Evolutionary conservation across 768 basidiomycete genomes (phyloP).

Genomic region (Ephemerocybe angulata): DNA sequence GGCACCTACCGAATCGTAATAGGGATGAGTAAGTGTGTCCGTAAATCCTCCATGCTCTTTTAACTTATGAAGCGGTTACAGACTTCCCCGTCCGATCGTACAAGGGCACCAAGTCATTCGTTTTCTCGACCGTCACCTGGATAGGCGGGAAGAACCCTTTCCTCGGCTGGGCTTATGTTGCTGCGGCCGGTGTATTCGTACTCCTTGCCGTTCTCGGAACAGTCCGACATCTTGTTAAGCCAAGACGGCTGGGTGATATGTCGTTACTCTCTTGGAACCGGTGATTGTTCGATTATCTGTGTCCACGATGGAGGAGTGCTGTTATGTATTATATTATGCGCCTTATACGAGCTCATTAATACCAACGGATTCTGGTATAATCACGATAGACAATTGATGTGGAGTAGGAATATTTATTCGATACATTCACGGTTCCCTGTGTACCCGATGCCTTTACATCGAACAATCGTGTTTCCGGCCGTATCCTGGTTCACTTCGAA

Average conservation of each 20-base stretch:
- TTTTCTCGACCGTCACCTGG: conserved; percentile 97
- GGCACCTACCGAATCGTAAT: conserved; percentile 77
- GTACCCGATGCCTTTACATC: conserved; percentile 66
- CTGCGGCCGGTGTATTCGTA: conserved; percentile 81
- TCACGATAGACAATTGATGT: too few species aligned
- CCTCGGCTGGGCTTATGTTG: conserved; percentile 97
- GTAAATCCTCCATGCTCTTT: too few species aligned
- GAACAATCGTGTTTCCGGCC: conserved; percentile 41
- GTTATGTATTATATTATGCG: conserved; percentile 10
- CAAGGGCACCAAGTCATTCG: conserved; percentile 93
- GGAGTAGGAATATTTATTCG: too few species aligned
- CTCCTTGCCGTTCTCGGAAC: conserved; percentile 84
- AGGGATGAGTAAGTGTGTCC: conserved; percentile 67
- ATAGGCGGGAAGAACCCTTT: conserved; percentile 98
- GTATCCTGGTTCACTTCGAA: conserved; percentile 51
- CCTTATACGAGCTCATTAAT: conserved; percentile 25
- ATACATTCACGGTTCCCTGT: too few species aligned
- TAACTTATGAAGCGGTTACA: too few species aligned
- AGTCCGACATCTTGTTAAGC: conserved; percentile 89
- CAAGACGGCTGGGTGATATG: conserved; percentile 88
- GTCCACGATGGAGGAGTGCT: background rate
- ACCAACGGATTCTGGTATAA: conserved; percentile 3
- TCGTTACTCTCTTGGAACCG: conserved; percentile 82
- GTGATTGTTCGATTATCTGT: conserved; percentile 22
- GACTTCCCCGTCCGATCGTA: conserved; percentile 92